phyloP scores from a whole-genome alignment of 306 rosid genomes.

The Argentina anserina region DNA sequence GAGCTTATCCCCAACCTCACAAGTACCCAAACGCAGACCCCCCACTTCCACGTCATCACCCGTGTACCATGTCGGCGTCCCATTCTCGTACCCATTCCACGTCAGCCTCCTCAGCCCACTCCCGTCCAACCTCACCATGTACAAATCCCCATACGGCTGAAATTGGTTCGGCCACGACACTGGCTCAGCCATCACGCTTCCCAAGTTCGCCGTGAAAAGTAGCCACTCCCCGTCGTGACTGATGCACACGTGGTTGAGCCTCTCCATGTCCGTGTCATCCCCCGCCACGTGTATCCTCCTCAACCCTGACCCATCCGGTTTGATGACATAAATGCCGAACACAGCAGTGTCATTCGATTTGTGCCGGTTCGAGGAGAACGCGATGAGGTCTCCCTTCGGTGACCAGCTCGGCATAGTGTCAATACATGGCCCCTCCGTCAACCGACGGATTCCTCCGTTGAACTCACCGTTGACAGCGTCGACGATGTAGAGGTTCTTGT shows the following conservation, averaged over 20 bases:
- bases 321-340: slow-evolving; percentile 66
- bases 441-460: slow-evolving; percentile 40
- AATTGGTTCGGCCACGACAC: slow-evolving; percentile 76
- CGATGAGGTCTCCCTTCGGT: slow-evolving; percentile 73
- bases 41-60: slow-evolving; percentile 29
- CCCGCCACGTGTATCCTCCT: slow-evolving; percentile 60
- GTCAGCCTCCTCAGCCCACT: slow-evolving; percentile 81
- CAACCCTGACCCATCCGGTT: slow-evolving; percentile 59
- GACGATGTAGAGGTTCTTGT: slow-evolving; percentile 64
- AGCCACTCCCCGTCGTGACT: slow-evolving; percentile 77
- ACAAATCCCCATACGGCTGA: slow-evolving; percentile 89
- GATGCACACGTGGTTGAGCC: slow-evolving; percentile 78
- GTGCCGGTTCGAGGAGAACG: slow-evolving; percentile 77
- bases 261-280: slow-evolving; percentile 47
- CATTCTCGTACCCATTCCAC: slow-evolving; percentile 67
- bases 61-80: slow-evolving; percentile 67
- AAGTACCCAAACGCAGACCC: slow-evolving; percentile 5
- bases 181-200: slow-evolving; percentile 71
- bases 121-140: slow-evolving; percentile 58
- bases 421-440: slow-evolving; percentile 73
- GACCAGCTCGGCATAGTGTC: slow-evolving; percentile 97
- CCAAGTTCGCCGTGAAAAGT: slow-evolving; percentile 62
- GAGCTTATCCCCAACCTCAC: slow-evolving; percentile 39
- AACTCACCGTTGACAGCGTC: slow-evolving; percentile 69
- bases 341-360: slow-evolving; percentile 31